Conservation (phyloP, 805 yeast species). For the Yarrowia keelungensis region DNA sequence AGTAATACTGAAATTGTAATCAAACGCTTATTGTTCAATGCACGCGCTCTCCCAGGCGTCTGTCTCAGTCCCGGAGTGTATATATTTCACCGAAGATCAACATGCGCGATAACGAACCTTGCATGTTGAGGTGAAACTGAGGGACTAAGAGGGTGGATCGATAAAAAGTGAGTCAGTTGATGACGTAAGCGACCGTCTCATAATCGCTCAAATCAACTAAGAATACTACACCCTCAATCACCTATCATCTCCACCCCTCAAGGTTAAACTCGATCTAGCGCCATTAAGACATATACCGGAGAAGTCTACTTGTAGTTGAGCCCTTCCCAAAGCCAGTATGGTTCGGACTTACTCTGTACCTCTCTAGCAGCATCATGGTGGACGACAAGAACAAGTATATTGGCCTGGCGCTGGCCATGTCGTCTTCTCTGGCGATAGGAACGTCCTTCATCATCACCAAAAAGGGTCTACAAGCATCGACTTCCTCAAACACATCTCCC, state of each 20-base stretch:
- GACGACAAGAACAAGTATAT: constrained; percentile 74
- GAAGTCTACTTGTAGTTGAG: not conserved
- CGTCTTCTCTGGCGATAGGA: constrained; percentile 91
- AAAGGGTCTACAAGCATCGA: constrained; percentile 75
- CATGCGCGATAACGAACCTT: not conserved
- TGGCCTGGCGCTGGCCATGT: constrained; percentile 85
- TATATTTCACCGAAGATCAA: not conserved
- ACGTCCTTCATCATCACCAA: constrained; percentile 89
- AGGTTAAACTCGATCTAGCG: not conserved
- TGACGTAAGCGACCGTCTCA: no score
- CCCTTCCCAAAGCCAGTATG: no score
- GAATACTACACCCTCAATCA: no score
- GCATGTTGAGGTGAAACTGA: not conserved
- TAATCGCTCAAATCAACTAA: no score
- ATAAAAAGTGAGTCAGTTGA: no score
- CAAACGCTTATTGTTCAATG: no score
- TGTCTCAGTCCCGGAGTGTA: not conserved
- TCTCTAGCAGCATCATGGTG: constrained; percentile 45
- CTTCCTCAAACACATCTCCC: constrained; percentile 63
- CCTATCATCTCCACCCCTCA: not conserved
- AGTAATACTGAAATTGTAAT: no score
- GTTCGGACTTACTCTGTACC: constrained; percentile 1
- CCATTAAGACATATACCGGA: constrained; percentile 1
- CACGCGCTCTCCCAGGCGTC: no score
- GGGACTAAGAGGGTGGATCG: no score